Percentiles rank a stretch among this genome's conserved stretches.
These are phyloP conservation scores for Agastache rugosa DNA, from an alignment of 257 asterid genomes.

Conservation along the genomic window DNA sequence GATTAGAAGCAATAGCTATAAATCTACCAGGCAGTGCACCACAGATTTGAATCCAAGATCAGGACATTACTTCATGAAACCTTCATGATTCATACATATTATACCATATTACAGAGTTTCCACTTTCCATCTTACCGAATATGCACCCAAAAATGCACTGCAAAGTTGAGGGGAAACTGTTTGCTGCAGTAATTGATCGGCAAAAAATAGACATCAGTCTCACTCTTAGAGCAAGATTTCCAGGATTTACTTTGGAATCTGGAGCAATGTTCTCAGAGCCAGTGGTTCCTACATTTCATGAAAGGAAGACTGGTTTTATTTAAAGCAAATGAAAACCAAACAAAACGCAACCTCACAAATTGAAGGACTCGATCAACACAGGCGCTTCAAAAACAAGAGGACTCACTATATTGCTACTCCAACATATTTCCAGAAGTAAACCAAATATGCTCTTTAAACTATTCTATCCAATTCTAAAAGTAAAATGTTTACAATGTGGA, in stretches of 20 bases:
- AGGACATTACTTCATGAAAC: constrained; percentile 27
- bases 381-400: constrained; percentile 8
- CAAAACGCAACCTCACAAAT: constrained; percentile 24
- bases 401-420: constrained; percentile 8
- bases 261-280: constrained; percentile 65
- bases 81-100: constrained; percentile 23
- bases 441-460: constrained; percentile 7
- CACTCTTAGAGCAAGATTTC: constrained; percentile 69
- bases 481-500: constrained; percentile 13
- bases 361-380: constrained; percentile 7
- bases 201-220: constrained; percentile 84
- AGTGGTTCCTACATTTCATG: constrained; percentile 62
- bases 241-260: constrained; percentile 74
- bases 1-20: background rate
- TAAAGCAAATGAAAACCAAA: constrained; percentile 20
- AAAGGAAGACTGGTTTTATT: constrained; percentile 33
- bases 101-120: constrained; percentile 30
- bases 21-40: constrained; percentile 9
- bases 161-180: constrained; percentile 88
- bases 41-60: constrained; percentile 25
- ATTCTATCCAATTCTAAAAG: constrained; percentile 18
- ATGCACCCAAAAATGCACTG: constrained; percentile 96
- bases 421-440: constrained; percentile 32
- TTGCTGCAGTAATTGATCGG: constrained; percentile 91
- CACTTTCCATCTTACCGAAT: constrained; percentile 67